Base-by-base conservation (phyloP, 1,139 yeast species). In the Blastobotrys niveus region DNA sequence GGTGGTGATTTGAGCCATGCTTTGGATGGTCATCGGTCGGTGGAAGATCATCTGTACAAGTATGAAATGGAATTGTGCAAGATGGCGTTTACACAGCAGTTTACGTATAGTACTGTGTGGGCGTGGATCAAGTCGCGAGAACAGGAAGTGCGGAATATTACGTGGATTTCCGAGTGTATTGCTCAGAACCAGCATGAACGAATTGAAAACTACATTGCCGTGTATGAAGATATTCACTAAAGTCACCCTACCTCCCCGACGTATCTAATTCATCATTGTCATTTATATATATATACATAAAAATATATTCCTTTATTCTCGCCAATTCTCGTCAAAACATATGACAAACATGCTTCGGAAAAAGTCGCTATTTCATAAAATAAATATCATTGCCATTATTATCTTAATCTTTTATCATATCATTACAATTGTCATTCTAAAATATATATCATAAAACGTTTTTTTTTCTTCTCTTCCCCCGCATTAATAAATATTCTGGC, bases 141-240 rank as follows among this genome's bases (percentile, higher is more conserved):
- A 67, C 98, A 93, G 68, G 99, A 93, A 66, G 79, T 93, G 49
- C 77, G 98, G 66, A 93, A 93, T 64, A 81, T 93, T 53, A 86
- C 97, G 19, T 93, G 98, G 98, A 89, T 93, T 51, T 95, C 97
- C 39, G 99, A 93, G 70, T 93, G 99, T 70, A 69, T 70, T 51
- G 72, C 73, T 15, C 73, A 70, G 55, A 68, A 70, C 52, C 74
- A 70, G 53, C 66, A 66, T 56, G 71, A 66, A 43, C 57, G 73
- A 44, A 66, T 68, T 50, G 56, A 61, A 42, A 63, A 62, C 49
- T 69, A 65, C 49, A 67, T 69, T 45, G 51, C 66, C 32, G 70
- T 70, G 24, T 36, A 25, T 36, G 31, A 36, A 36, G 31, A 18
- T 63, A 64, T 48, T 68, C 15, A n/a, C 22, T 15, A 35, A 35